These are phyloP conservation scores for Penicillium silybi DNA, from an alignment of 495 filamentous ascomycete genomes.

Conservation along the genomic window DNA sequence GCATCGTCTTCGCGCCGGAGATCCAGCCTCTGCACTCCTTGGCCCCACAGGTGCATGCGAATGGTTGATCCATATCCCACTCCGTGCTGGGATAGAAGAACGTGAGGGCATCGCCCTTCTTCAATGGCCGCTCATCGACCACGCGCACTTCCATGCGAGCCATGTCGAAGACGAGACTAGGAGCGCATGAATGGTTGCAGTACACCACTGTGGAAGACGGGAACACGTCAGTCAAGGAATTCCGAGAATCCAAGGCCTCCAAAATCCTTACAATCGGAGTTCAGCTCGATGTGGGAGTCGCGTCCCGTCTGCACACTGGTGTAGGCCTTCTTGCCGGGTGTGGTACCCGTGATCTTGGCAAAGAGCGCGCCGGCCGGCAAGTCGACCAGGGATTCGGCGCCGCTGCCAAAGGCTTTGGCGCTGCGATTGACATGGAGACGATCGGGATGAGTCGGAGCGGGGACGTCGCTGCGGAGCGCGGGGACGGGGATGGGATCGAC, in stretches of 20 bases:
- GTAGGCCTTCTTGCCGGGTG: conserved; percentile 59
- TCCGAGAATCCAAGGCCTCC: background rate
- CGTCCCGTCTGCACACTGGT: conserved; percentile 63
- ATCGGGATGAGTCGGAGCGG: conserved; percentile 34
- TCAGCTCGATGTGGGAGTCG: conserved; percentile 65
- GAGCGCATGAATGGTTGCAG: conserved; percentile 72
- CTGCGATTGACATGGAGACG: conserved; percentile 34
- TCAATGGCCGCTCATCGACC: conserved; percentile 47
- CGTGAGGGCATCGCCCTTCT: conserved; percentile 60
- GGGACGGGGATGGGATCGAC: conserved; percentile 13
- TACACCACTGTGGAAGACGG: conserved; percentile 45
- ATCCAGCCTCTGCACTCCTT: conserved; percentile 32
- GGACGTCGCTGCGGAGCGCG: conserved; percentile 7
- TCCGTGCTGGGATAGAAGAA: conserved; percentile 80
- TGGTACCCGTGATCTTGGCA: conserved; percentile 49
- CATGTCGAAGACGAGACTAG: conserved; percentile 69
- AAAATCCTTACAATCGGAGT: conserved; percentile 48
- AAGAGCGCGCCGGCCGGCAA: conserved; percentile 62
- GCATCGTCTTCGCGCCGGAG: conserved; percentile 32
- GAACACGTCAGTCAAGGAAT: background rate
- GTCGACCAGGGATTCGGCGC: conserved; percentile 56
- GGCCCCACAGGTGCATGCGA: conserved; percentile 60
- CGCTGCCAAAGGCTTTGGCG: conserved; percentile 52
- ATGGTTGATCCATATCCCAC: conserved; percentile 72
- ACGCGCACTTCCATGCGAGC: conserved; percentile 58